These are phyloP conservation scores for Fibroporia radiculosa DNA, from an alignment of 768 basidiomycete genomes.

Conservation along the genomic window DNA sequence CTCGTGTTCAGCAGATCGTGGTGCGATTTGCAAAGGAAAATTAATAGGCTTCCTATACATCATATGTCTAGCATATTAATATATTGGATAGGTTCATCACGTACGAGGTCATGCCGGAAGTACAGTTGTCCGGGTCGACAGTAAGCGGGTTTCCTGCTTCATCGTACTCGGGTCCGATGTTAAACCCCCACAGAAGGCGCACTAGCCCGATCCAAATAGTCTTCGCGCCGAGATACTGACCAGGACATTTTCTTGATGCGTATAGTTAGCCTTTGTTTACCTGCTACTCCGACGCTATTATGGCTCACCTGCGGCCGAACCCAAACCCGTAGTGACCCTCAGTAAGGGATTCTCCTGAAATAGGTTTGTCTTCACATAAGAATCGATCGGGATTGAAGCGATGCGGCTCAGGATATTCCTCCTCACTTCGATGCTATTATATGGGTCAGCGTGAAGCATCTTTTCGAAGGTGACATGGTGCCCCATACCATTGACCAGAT, in stretches of 20 bases:
- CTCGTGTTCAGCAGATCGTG: not conserved
- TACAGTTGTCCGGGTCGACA: constrained; percentile 6
- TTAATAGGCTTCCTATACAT: not conserved
- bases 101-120: constrained; percentile 7
- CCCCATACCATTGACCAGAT: constrained; percentile 1
- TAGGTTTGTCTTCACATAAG: not conserved
- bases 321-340: constrained; percentile 9
- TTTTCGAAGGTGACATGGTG: too few species aligned
- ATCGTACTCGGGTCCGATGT: not conserved
- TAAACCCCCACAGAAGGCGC: constrained; percentile 7
- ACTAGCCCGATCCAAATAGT: constrained; percentile 5
- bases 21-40: not conserved
- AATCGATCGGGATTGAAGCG: constrained; percentile 9
- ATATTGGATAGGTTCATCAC: not conserved
- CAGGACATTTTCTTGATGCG: constrained; percentile 3
- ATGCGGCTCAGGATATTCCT: constrained; percentile 1
- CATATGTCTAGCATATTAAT: not conserved
- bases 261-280: not conserved
- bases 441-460: not conserved
- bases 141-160: not conserved
- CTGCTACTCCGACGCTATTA: not conserved
- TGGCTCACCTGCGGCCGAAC: constrained; percentile 2
- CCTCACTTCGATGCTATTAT: constrained; percentile 2
- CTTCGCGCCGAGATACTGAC: constrained; percentile 6
- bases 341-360: not conserved